Evolutionary conservation across 495 filamentous ascomycete species (phyloP).

Genomic region (Hypomontagnella monticulosa): DNA sequence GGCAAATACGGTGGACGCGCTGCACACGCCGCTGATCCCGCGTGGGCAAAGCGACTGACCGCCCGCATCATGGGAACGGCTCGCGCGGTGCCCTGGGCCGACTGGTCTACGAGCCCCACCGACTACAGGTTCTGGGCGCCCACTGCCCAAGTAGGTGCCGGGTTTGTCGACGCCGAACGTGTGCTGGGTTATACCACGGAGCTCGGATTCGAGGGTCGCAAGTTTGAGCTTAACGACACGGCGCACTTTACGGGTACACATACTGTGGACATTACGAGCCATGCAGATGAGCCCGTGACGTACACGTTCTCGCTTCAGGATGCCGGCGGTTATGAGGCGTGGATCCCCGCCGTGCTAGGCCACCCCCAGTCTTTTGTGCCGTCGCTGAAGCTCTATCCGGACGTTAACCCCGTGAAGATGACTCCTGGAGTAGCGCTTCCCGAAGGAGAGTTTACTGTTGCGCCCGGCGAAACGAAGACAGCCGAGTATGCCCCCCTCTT

Average conservation of each 20-base stretch:
- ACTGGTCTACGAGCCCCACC: constrained; percentile 46
- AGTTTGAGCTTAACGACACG: constrained; percentile 57
- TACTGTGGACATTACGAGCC: too few relatives aligned
- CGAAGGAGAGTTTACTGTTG: too few relatives aligned
- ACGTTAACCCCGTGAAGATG: too few relatives aligned
- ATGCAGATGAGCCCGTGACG: too few relatives aligned
- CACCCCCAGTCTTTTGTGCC: too few relatives aligned
- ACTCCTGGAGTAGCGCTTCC: too few relatives aligned
- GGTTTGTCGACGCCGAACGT: constrained; percentile 65
- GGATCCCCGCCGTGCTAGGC: too few relatives aligned
- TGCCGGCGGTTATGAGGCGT: too few relatives aligned
- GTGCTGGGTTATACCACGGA: constrained; percentile 72
- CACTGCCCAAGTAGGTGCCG: constrained; percentile 57
- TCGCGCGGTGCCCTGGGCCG: constrained; percentile 53
- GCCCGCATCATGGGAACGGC: constrained; percentile 46
- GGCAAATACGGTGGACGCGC: constrained; percentile 42
- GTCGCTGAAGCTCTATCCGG: too few relatives aligned
- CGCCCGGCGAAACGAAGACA: too few relatives aligned
- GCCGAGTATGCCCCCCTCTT: too few relatives aligned
- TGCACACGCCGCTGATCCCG: constrained; percentile 18
- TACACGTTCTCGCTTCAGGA: too few relatives aligned
- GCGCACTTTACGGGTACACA: constrained; percentile 38
- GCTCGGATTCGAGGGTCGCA: constrained; percentile 72
- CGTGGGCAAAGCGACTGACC: constrained; percentile 41
- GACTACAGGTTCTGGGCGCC: constrained; percentile 52